A percentile compares a stretch with the other conserved stretches of the same genome.
Conservation (phyloP, 2,329 filamentous ascomycete species). For the Simplicillium aogashimaense region DNA sequence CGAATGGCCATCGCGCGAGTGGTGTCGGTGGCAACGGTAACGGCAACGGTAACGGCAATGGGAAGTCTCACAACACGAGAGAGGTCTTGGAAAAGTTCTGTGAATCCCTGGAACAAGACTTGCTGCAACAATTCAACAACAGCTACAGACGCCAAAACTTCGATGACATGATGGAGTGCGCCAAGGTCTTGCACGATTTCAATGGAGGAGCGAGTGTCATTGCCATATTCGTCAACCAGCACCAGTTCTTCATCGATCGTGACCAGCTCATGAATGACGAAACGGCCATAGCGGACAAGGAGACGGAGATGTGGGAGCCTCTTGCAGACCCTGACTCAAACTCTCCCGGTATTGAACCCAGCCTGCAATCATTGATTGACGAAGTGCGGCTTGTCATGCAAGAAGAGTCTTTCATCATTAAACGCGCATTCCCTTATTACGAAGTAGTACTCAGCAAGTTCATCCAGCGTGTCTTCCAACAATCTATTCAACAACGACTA, state of each 20-base stretch:
- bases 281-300: conserved; percentile 43
- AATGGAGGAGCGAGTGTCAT: conserved; percentile 93
- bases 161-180: conserved; percentile 96
- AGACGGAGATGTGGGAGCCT: conserved; percentile 76
- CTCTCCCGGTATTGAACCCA: conserved; percentile 83
- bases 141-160: conserved; percentile 94
- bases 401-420: conserved; percentile 95
- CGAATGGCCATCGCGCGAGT: conserved; percentile 44
- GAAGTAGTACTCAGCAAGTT: conserved; percentile 91
- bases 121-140: conserved; percentile 93
- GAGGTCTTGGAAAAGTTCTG: conserved; percentile 95
- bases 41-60: conserved; percentile 19
- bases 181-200: conserved; percentile 89
- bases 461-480: conserved; percentile 91
- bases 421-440: conserved; percentile 89
- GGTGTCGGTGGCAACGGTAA: conserved; percentile 32
- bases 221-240: conserved; percentile 93
- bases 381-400: conserved; percentile 94
- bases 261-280: conserved; percentile 88
- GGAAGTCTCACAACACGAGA: conserved; percentile 56
- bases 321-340: conserved; percentile 91
- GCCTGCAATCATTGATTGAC: conserved; percentile 82
- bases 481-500: conserved; percentile 91
- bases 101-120: conserved; percentile 88
- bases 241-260: conserved; percentile 97